Evolutionary conservation across 768 basidiomycete genomes (phyloP).

Genomic region (Stropharia rugosoannulata): DNA sequence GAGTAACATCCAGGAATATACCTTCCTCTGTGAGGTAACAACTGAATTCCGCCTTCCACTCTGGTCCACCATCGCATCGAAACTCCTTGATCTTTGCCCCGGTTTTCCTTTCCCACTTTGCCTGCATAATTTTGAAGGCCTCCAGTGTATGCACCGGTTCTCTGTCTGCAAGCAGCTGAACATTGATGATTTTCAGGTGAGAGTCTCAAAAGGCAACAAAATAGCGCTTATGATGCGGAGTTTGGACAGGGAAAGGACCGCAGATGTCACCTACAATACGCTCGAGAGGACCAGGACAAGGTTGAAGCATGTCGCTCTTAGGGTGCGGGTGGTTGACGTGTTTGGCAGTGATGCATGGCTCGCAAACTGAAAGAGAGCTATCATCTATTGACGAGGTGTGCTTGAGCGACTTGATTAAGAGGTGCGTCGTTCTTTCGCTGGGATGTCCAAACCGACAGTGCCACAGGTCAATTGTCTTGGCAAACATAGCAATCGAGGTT

Average conservation of each 20-base stretch:
- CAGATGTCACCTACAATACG: constrained; percentile 8
- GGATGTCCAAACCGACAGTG: constrained; percentile 1
- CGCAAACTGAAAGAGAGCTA: background rate
- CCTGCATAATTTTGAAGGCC: background rate
- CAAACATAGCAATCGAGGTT: background rate
- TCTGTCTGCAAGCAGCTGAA: background rate
- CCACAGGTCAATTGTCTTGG: background rate
- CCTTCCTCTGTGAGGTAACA: background rate
- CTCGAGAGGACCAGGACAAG: background rate
- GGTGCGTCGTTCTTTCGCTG: background rate
- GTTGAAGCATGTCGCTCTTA: background rate
- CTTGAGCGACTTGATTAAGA: background rate
- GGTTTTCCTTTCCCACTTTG: too few relatives aligned
- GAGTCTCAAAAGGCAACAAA: constrained; percentile 7
- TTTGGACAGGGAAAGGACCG: constrained; percentile 12
- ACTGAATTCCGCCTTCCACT: constrained; percentile 3
- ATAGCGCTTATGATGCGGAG: constrained; percentile 10
- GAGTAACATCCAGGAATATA: constrained; percentile 3
- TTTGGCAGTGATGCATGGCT: constrained; percentile 12
- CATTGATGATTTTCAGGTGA: background rate
- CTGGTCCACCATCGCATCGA: constrained; percentile 8
- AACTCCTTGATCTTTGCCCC: background rate
- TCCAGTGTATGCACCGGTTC: constrained; percentile 3
- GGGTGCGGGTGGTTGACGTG: constrained; percentile 4
- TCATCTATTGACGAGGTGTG: background rate